Percentiles rank a stretch among this genome's conserved stretches.
These are phyloP conservation scores for Cryptosporidium sp. DNA, from an alignment of 169 alveolate species.

Conservation along the genomic window DNA sequence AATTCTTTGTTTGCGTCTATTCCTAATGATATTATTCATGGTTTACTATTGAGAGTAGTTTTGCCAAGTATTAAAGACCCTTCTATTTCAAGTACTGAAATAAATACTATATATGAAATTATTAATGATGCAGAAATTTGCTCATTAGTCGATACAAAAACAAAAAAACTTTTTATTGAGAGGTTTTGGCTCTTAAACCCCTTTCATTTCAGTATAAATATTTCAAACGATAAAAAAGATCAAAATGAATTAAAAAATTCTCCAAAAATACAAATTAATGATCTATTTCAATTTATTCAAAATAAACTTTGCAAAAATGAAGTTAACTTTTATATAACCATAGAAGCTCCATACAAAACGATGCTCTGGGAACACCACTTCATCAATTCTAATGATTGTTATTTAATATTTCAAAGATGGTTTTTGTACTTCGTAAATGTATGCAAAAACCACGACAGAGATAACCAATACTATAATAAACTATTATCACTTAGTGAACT, in stretches of 20 bases:
- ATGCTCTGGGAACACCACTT: constrained; percentile 70
- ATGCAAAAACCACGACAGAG: constrained; percentile 16
- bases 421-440: neutral
- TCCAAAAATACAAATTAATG: constrained; percentile 42
- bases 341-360: constrained; percentile 30
- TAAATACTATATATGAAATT: constrained; percentile 55
- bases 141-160: constrained; percentile 19
- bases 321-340: neutral
- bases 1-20: constrained; percentile 48
- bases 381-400: constrained; percentile 24
- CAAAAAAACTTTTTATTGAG: constrained; percentile 34
- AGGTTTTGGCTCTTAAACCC: constrained; percentile 58
- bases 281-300: constrained; percentile 21
- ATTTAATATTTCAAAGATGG: constrained; percentile 40
- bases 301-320: neutral
- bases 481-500: neutral
- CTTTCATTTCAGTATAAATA: constrained; percentile 30
- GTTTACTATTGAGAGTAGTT: constrained; percentile 49
- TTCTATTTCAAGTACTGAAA: constrained; percentile 33
- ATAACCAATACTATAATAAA: constrained; percentile 6
- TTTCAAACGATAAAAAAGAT: neutral
- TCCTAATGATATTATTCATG: constrained; percentile 60
- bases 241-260: neutral
- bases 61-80: constrained; percentile 64
- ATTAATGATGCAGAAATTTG: constrained; percentile 30